Evolutionary conservation across 2,329 filamentous ascomycete species (phyloP).

Genomic region (Trichoderma sp.): DNA sequence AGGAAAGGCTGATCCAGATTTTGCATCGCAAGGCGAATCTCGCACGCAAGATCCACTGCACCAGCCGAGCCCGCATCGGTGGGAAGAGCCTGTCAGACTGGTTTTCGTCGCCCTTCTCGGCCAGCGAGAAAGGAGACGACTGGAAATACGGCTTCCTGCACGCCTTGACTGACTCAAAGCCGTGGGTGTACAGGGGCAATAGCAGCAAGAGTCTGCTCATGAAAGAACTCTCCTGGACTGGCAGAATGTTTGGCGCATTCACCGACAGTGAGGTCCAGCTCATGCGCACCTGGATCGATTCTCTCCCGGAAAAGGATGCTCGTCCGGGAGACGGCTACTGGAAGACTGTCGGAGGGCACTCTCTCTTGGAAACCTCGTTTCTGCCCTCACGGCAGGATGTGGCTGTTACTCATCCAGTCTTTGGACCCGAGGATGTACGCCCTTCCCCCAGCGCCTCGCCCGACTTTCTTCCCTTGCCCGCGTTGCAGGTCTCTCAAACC

Average conservation of each 20-base stretch:
- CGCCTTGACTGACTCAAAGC: slow-evolving; percentile 20
- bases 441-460: neutral
- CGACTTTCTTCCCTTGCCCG: neutral
- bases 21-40: slow-evolving; percentile 26
- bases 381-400: neutral
- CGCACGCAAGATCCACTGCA: slow-evolving; percentile 22
- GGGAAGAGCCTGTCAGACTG: slow-evolving; percentile 19
- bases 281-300: slow-evolving; percentile 29
- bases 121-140: neutral
- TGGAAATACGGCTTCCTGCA: slow-evolving; percentile 27
- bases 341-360: neutral
- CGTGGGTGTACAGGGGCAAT: slow-evolving; percentile 47
- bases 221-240: slow-evolving; percentile 48
- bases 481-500: slow-evolving; percentile 5
- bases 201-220: slow-evolving; percentile 46
- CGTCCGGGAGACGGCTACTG: neutral
- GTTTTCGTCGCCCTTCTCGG: slow-evolving; percentile 5
- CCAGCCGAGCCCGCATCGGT: slow-evolving; percentile 25
- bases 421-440: neutral
- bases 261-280: slow-evolving; percentile 43
- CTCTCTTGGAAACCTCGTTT: slow-evolving; percentile 1
- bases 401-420: slow-evolving; percentile 12
- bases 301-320: slow-evolving; percentile 16
- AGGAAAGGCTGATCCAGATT: slow-evolving; percentile 18
- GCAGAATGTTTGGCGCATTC: slow-evolving; percentile 54